Conservation (phyloP, 2,329 filamentous ascomycete species). For the Tolypocladium tropicale region DNA sequence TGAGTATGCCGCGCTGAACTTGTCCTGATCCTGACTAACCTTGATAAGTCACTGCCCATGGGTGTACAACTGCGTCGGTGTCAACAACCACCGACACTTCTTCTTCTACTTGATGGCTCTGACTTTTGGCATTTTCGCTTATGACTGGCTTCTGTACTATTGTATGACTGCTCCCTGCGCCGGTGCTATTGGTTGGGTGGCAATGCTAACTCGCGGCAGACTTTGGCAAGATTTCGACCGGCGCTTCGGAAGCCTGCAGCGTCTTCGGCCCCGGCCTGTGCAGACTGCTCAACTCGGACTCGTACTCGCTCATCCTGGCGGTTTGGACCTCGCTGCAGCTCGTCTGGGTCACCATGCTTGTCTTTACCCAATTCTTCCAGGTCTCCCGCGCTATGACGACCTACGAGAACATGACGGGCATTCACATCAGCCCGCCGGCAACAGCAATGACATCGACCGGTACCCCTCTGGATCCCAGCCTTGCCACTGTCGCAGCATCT, state of each 20-base stretch:
- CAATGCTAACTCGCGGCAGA: conserved; percentile 32
- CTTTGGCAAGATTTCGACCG: conserved; percentile 46
- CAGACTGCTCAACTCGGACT: conserved; percentile 65
- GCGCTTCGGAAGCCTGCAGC: conserved; percentile 52
- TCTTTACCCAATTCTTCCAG: conserved; percentile 88
- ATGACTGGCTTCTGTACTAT: conserved; percentile 61
- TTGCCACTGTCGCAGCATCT: conserved; percentile 40
- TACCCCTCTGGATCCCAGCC: conserved; percentile 59
- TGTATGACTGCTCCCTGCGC: conserved; percentile 39
- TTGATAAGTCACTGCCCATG: conserved; percentile 77
- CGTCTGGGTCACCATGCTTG: conserved; percentile 93
- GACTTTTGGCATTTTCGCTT: conserved; percentile 61
- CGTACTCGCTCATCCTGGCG: conserved; percentile 71
- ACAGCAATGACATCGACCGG: conserved; percentile 71
- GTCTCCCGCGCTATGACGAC: conserved; percentile 90
- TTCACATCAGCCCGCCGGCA: conserved; percentile 50
- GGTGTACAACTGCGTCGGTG: conserved; percentile 92
- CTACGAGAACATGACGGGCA: conserved; percentile 88
- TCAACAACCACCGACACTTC: conserved; percentile 95
- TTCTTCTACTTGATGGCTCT: conserved; percentile 78
- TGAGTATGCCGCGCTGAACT: conserved; percentile 32
- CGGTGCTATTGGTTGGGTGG: not conserved
- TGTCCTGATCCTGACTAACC: not conserved
- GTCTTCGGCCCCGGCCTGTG: conserved; percentile 69
- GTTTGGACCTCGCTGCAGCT: conserved; percentile 78